These are phyloP conservation scores for Taiwanofungus camphoratus DNA, from an alignment of 1,284 basidiomycete genomes.

Conservation along the genomic window DNA sequence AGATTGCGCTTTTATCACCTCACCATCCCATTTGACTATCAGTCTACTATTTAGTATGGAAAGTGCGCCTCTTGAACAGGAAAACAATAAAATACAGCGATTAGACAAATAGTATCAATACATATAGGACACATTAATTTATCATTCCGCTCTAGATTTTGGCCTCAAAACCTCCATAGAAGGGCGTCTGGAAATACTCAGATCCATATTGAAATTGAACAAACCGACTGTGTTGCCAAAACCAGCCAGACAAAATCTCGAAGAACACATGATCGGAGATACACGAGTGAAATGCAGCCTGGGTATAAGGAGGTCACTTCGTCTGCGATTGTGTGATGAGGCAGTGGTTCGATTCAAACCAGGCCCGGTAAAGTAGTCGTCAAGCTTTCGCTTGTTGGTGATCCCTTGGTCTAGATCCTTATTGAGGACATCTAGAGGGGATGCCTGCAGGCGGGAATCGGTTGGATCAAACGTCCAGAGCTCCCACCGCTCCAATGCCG, in stretches of 20 bases:
- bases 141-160: too few species aligned
- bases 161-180: too few species aligned
- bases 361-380: constrained; percentile 13
- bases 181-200: too few species aligned
- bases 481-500: constrained; percentile 75
- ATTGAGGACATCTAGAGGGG: constrained; percentile 43
- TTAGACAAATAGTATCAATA: too few species aligned
- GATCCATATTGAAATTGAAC: constrained; percentile 32
- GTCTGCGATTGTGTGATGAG: constrained; percentile 10
- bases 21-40: too few species aligned
- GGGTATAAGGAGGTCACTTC: constrained; percentile 29
- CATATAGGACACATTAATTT: too few species aligned
- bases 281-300: constrained; percentile 75
- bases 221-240: constrained; percentile 78
- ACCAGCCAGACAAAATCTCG: constrained; percentile 55
- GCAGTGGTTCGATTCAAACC: constrained; percentile 8
- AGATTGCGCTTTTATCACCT: too few species aligned
- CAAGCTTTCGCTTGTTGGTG: constrained; percentile 9
- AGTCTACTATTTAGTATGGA: too few species aligned
- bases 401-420: constrained; percentile 17
- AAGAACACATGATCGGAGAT: constrained; percentile 48
- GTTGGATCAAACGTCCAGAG: constrained; percentile 68
- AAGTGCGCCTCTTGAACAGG: too few species aligned
- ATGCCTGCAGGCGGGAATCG: constrained; percentile 40
- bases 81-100: too few species aligned